Evolutionary conservation across 1,284 basidiomycete species (phyloP), one percentile per base, ranked within the genome.

Genomic region (Fomitopsis schrenkii): DNA sequence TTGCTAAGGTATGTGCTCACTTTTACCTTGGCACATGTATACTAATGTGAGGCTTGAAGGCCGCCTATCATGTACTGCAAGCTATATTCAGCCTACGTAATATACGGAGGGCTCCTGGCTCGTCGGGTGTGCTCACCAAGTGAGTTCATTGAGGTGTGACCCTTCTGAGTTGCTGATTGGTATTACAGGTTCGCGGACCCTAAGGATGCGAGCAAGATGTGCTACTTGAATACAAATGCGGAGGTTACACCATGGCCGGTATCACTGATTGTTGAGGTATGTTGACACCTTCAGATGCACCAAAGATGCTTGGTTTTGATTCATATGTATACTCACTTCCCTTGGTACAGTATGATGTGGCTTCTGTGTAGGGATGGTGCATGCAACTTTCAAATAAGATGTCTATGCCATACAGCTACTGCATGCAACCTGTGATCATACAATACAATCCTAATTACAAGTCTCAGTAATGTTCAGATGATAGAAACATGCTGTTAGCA

Each of bases 1-100:
- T 84, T 61, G 75, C 83, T 62, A 63, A 72, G 38, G 78, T 83
- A 57, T 74, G 26, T 30, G 5, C 7, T 28, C 22, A 2, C 19
- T 6, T 28, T 28, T 14, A 6, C 8, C 14, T 28, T 3, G 6
- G 19, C 9, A 7, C 3, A 48, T n/a, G 8, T 19, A 28, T 28
- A 28, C 26, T 48, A 62, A 46, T 26, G 44, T 12, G n/a, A 19
- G 30, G 3, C 59, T 22, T 40, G n/a, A 59, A 76, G 74, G 74
- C 72, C 8, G 71, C 79, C 26, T 78, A 81, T 6, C 66, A 71
- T 28, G 76, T 85, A 15, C 71, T 87, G 17, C 76, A 77, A 5
- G 73, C 75, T 15, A 78, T 88, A 36, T 81, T 89, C 63, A 72
- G 71, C 26, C 72, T 86, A 52, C 77, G 77, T 59, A 74, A 79